phyloP scores from a whole-genome alignment of 805 yeast genomes.

The Tanozyma kutaoensis region DNA sequence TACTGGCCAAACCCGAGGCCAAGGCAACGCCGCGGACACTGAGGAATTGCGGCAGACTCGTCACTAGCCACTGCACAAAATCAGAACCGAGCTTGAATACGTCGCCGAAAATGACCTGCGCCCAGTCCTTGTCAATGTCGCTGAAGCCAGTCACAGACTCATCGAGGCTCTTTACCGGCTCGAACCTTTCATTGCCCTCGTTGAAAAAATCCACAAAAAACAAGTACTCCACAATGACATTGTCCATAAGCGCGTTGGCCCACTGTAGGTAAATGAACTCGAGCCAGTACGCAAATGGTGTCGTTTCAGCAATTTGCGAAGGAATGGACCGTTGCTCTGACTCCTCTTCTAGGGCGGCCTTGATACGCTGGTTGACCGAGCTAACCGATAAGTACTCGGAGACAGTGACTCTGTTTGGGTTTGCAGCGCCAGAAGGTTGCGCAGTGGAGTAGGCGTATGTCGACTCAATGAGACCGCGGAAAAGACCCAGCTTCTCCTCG shows the following conservation, averaged over 20 bases:
- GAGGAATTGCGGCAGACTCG: constrained; percentile 25
- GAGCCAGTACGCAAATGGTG: constrained; percentile 49
- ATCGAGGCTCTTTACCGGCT: constrained; percentile 5
- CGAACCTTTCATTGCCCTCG: constrained; percentile 25
- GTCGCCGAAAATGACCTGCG: constrained; percentile 20
- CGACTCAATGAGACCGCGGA: constrained; percentile 4
- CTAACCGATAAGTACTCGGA: constrained; percentile 41
- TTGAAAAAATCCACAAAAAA: constrained; percentile 64
- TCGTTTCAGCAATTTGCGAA: constrained; percentile 76
- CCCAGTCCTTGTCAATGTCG: constrained; percentile 14
- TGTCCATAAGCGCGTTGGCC: constrained; percentile 62
- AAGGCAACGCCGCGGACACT: too few species aligned
- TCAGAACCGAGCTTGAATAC: constrained; percentile 30
- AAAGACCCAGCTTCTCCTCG: constrained; percentile 3
- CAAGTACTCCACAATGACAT: constrained; percentile 61
- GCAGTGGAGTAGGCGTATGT: constrained; percentile 2
- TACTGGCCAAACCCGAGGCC: constrained; percentile 4
- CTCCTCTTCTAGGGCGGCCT: constrained; percentile 7
- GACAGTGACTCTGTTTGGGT: constrained; percentile 11
- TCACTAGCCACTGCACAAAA: constrained; percentile 29
- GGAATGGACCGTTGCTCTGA: constrained; percentile 43
- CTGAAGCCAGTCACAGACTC: constrained; percentile 2
- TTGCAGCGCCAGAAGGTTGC: constrained; percentile 1
- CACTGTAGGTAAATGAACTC: constrained; percentile 67
- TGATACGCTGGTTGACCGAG: constrained; percentile 43